Base-by-base conservation (phyloP, 495 filamentous ascomycete genomes). In the Ascobolus immersus region DNA sequence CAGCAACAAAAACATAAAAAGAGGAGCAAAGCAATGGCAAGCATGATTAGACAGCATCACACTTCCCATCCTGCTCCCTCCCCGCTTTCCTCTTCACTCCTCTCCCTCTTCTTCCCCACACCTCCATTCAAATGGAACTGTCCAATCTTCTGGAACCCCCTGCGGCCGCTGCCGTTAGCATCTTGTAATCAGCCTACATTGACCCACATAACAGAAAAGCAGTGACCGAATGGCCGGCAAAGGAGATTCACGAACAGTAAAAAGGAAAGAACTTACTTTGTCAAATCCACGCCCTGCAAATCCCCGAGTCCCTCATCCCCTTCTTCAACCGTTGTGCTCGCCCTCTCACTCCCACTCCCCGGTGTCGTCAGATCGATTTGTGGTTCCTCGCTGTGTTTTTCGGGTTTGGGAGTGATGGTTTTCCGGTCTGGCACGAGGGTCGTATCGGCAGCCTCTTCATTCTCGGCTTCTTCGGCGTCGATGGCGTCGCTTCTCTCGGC, bases 231-330 rank as follows among this genome's bases (percentile, higher is more conserved):
- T 21, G 7, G 22, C 22, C 21, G 10, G 7, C 17, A 21, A 19
- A 42, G 31, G 5, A 21, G 38, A 10, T 25, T 10, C 19, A 15
- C 11, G 11, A 21, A 7, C 21, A n/a, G 4, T 33, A 36, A 23
- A 5, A 10, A 14, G 14, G 20, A n/a, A 7, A 5, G 29, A 18
- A 53, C 65, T 44, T 49, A 73, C 68, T 67, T 69, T 28, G 71
- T 62, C 25, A 77, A 53, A 48, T 78, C 73, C 41, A 73, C 70
- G 4, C 64, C 65, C 15, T 56, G 62, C 34, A 64, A 60, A 41
- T 64, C 63, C 5, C 68, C 66, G 21, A 64, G 61, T 18, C 56
- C 52, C 21, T 47, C 49, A 17, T 53, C 55, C 7, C 54, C 51
- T 20, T 53, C 44, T 31, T 55, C 40, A 40, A 49, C 45, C 23